Conservation (phyloP, 2,329 filamentous ascomycete genomes). For the Colletotrichum liriopes region DNA sequence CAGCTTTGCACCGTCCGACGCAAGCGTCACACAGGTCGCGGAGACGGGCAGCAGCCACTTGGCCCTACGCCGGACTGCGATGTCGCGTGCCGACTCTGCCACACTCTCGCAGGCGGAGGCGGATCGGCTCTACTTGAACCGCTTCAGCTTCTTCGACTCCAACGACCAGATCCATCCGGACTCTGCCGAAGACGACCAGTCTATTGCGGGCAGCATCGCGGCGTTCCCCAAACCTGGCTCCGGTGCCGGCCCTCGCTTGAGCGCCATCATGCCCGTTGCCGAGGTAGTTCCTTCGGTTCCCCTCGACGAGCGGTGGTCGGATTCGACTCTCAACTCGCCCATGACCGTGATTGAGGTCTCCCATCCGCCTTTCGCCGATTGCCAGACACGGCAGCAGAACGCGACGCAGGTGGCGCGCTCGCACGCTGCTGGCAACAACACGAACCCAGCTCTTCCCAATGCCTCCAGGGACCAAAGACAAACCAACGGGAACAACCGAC, state of each 20-base stretch:
- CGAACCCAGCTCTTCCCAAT: constrained; percentile 1
- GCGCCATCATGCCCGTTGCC: constrained; percentile 58
- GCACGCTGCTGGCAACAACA: constrained; percentile 21
- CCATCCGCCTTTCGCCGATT: constrained; percentile 7
- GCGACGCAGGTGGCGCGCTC: constrained; percentile 22
- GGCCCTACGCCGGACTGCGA: neutral
- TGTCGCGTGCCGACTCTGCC: constrained; percentile 40
- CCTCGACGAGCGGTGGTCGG: constrained; percentile 40
- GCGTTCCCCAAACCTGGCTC: constrained; percentile 29
- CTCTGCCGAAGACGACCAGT: constrained; percentile 16
- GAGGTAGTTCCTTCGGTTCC: constrained; percentile 50
- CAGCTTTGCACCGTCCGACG: constrained; percentile 42
- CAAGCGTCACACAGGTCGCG: neutral
- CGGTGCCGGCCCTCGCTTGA: constrained; percentile 48
- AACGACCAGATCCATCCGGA: neutral
- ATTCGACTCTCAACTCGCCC: constrained; percentile 37
- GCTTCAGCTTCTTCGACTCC: constrained; percentile 17
- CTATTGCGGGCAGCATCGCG: constrained; percentile 29
- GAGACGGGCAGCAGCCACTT: neutral
- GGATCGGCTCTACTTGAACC: constrained; percentile 34
- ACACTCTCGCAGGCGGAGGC: constrained; percentile 39
- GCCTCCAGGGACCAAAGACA: neutral
- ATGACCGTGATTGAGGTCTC: constrained; percentile 28
- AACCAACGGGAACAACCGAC: neutral
- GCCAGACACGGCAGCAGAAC: neutral